Evolutionary conservation across 2,329 filamentous ascomycete genomes (phyloP).

Genomic region (Acephala macrosclerotiorum): DNA sequence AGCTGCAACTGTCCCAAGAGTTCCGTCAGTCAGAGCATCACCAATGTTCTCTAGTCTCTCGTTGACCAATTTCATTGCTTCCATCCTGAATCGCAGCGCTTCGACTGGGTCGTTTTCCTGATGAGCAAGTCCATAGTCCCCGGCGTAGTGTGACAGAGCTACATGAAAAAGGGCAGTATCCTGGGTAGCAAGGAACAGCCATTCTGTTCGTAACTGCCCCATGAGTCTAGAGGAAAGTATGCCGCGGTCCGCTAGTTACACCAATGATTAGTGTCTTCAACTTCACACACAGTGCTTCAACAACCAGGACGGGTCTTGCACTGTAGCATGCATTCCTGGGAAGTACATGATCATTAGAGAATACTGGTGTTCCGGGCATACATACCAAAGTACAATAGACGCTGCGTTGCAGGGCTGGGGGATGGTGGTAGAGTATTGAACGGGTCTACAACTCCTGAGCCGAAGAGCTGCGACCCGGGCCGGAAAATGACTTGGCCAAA

Average conservation of each 20-base stretch:
- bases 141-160: constrained; percentile 31
- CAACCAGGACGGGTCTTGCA: background rate
- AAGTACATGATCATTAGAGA: background rate
- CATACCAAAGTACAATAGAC: constrained; percentile 26
- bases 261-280: constrained; percentile 12
- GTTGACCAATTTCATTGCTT: constrained; percentile 31
- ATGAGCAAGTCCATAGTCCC: constrained; percentile 25
- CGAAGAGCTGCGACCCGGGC: background rate
- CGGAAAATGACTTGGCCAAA: background rate
- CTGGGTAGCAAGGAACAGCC: constrained; percentile 27
- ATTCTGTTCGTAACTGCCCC: constrained; percentile 26
- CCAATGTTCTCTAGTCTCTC: constrained; percentile 18
- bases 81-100: constrained; percentile 25
- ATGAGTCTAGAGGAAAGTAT: constrained; percentile 26
- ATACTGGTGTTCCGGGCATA: background rate
- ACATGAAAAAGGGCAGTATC: constrained; percentile 28
- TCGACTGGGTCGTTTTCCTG: constrained; percentile 27
- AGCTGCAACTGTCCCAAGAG: constrained; percentile 27
- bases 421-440: constrained; percentile 25
- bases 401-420: constrained; percentile 11
- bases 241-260: constrained; percentile 15
- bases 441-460: constrained; percentile 19
- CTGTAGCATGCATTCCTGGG: background rate
- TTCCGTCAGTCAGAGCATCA: constrained; percentile 22
- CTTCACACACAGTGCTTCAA: background rate